Evolutionary conservation across 2,329 filamentous ascomycete species (phyloP), one percentile per base, ranked within the genome.

Genomic region (Calycina herbarum): DNA sequence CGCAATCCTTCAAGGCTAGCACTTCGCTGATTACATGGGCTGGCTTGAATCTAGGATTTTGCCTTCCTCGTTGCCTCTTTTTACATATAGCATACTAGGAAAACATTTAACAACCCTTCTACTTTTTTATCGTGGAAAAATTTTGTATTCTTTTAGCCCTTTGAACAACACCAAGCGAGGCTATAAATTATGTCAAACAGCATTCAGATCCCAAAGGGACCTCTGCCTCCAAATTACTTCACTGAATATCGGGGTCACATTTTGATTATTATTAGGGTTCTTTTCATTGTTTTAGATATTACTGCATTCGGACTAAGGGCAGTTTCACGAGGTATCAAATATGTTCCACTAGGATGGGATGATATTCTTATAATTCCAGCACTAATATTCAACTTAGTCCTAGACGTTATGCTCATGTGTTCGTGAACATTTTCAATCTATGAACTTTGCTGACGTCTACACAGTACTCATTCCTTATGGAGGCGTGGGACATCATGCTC

Each of bases 351-450:
- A 40, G 61, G 61, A 57, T 62, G 33, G 29, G 61, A 62, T 57
- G 61, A 62, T 42, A 17, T 62, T 38, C 31, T 62, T 13, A 62
- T 62, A 5, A 45, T 62, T 40, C 48, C 51, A 40, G 61, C 61
- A 24, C 61, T 62, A 13, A 24, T 57, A 20, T 45, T 29, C n/a
- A 62, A 62, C 20, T 42, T 62, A n/a, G 61, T 27, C 6, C 45
- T 48, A 24, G 17, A 48, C 5, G 17, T 48, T 24, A 48, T 48
- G n/a, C 45, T 48, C 17, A 48, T 48, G 7, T 24, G 45, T 24
- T 40, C 38, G 38, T 17, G 13, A 48, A 48, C 5, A 1, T 20
- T 48, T 24, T 24, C n/a, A 48, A 48, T 48, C 42, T 48, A 8
- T 48, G n/a, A 20, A 24, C 17, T 8, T 8, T 48, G 8, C 48